Evolutionary conservation across 495 filamentous ascomycete genomes (phyloP).

Genomic region (Astrocystis sublimbata): DNA sequence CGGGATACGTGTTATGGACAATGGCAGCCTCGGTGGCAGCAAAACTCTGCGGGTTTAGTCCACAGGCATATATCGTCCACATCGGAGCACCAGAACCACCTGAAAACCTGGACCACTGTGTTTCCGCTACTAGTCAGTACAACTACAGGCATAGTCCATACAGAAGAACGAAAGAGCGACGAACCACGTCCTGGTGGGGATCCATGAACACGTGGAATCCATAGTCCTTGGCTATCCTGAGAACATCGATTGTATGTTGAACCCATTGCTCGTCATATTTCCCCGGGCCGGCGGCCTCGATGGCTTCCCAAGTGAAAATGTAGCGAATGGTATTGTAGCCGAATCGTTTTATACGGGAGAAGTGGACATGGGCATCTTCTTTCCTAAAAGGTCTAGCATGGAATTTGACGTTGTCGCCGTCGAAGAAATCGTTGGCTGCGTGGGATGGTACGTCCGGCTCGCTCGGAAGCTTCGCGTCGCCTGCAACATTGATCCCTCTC

Average conservation of each 20-base stretch:
- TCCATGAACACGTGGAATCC: slow-evolving; percentile 98
- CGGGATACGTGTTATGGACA: slow-evolving; percentile 92
- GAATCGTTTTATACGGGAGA: slow-evolving; percentile 79
- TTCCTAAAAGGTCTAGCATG: slow-evolving; percentile 79
- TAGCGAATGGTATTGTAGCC: slow-evolving; percentile 97
- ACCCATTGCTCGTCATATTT: slow-evolving; percentile 96
- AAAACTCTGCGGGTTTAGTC: slow-evolving; percentile 82
- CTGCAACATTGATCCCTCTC: slow-evolving; percentile 66
- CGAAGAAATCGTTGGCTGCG: slow-evolving; percentile 77
- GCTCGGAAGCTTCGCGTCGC: slow-evolving; percentile 68
- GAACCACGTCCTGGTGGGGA: slow-evolving; percentile 91
- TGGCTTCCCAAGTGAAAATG: slow-evolving; percentile 98
- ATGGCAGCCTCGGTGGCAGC: slow-evolving; percentile 86
- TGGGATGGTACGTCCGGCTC: slow-evolving; percentile 80
- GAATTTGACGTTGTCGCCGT: slow-evolving; percentile 90
- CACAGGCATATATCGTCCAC: slow-evolving; percentile 96
- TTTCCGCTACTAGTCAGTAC: slow-evolving; percentile 23
- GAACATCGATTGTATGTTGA: slow-evolving; percentile 78
- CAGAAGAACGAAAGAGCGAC: slow-evolving; percentile 32
- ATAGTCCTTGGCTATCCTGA: slow-evolving; percentile 83
- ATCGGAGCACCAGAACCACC: slow-evolving; percentile 95
- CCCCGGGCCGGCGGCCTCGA: slow-evolving; percentile 90
- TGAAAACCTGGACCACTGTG: slow-evolving; percentile 86
- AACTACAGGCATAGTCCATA: background rate
- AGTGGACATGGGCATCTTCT: slow-evolving; percentile 82